A percentile compares a stretch with the other conserved stretches of the same genome.
phyloP scores from a whole-genome alignment of 2,329 filamentous ascomycete species.

The Paraphaeosphaeria sporulosa region DNA sequence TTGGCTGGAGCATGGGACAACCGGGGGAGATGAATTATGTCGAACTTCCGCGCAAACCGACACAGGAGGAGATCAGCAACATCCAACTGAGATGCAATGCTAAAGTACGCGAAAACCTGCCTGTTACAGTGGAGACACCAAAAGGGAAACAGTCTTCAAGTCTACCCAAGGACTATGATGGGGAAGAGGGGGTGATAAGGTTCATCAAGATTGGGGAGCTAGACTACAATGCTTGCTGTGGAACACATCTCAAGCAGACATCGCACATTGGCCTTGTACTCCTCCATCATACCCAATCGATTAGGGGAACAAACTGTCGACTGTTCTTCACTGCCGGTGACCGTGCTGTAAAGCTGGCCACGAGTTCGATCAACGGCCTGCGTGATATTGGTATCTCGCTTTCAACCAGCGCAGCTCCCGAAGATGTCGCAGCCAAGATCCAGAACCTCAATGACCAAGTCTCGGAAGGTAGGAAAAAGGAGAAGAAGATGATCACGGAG shows the following conservation, averaged over 20 bases:
- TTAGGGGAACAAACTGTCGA: slow-evolving; percentile 41
- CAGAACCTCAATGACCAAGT: slow-evolving; percentile 33
- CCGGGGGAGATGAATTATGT: slow-evolving; percentile 46
- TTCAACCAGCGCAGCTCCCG: slow-evolving; percentile 29
- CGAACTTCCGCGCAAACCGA: slow-evolving; percentile 40
- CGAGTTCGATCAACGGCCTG: slow-evolving; percentile 34
- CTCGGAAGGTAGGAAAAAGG: slow-evolving; percentile 33
- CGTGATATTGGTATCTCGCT: slow-evolving; percentile 37
- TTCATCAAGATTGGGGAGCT: slow-evolving; percentile 44
- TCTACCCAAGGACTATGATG: slow-evolving; percentile 41
- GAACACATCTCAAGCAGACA: slow-evolving; percentile 44
- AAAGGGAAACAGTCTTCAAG: slow-evolving; percentile 30
- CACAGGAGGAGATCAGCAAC: slow-evolving; percentile 30
- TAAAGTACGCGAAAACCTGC: slow-evolving; percentile 34
- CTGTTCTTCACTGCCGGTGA: slow-evolving; percentile 42
- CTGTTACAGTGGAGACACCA: slow-evolving; percentile 43
- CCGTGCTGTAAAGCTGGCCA: slow-evolving; percentile 38
- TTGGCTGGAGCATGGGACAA: slow-evolving; percentile 43
- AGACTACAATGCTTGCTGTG: slow-evolving; percentile 46
- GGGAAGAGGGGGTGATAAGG: slow-evolving; percentile 40
- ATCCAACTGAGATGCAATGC: slow-evolving; percentile 41
- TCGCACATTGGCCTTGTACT: slow-evolving; percentile 40
- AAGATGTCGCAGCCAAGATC: slow-evolving; percentile 34
- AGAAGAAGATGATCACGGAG: slow-evolving; percentile 39
- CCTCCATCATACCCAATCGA: slow-evolving; percentile 40